These are phyloP conservation scores for Pseudocercospora fuligena DNA, from an alignment of 2,329 filamentous ascomycete genomes.

Conservation along the genomic window DNA sequence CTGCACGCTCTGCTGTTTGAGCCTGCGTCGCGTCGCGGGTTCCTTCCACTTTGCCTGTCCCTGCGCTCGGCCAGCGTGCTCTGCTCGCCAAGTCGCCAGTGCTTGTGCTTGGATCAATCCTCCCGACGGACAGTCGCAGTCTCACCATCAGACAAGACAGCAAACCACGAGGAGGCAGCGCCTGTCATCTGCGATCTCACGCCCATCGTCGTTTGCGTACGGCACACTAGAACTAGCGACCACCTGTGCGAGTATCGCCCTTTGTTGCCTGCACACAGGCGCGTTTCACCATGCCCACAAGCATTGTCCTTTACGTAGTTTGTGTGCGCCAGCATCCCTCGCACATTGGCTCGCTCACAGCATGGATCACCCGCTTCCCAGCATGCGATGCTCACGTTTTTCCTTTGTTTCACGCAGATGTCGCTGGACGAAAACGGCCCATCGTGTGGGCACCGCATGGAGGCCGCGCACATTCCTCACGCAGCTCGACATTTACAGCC, in stretches of 20 bases:
- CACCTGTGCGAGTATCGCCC: slow-evolving; percentile 7
- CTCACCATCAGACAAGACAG: background rate
- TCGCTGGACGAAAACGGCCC: slow-evolving; percentile 21
- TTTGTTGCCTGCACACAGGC: slow-evolving; percentile 12
- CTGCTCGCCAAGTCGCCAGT: too few relatives aligned
- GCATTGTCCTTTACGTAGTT: slow-evolving; percentile 15
- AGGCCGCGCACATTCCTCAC: slow-evolving; percentile 4
- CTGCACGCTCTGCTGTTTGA: background rate
- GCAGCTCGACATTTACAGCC: slow-evolving; percentile 12
- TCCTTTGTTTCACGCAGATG: slow-evolving; percentile 24
- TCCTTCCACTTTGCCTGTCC: background rate
- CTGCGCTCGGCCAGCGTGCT: background rate
- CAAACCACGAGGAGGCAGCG: background rate
- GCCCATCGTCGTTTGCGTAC: slow-evolving; percentile 13
- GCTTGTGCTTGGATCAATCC: background rate
- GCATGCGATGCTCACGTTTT: slow-evolving; percentile 24
- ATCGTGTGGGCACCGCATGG: slow-evolving; percentile 16
- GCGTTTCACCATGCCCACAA: slow-evolving; percentile 26
- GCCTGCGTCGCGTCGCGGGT: slow-evolving; percentile 1
- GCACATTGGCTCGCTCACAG: slow-evolving; percentile 15
- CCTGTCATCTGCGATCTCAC: background rate
- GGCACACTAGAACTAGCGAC: slow-evolving; percentile 13
- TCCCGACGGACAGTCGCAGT: background rate
- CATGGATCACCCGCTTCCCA: slow-evolving; percentile 24
- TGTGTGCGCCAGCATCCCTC: slow-evolving; percentile 20